Conservation (phyloP, 352 stramenopile species). For the Pythium aristosporum region DNA sequence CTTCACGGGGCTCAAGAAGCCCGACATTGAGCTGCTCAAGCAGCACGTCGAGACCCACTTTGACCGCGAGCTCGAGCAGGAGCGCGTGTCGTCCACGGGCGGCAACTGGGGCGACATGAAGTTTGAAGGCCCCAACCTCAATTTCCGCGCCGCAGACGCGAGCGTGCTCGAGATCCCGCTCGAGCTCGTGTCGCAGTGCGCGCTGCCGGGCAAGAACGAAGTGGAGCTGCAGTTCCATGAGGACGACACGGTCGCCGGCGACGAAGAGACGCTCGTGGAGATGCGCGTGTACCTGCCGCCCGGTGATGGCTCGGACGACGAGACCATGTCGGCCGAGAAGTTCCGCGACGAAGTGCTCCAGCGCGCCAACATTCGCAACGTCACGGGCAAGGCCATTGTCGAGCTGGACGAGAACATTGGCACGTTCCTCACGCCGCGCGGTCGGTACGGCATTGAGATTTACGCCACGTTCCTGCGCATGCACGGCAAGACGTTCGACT, state of each 20-base stretch:
- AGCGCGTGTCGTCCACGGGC: constrained; percentile 85
- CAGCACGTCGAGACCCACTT: constrained; percentile 79
- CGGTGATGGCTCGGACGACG: constrained; percentile 40
- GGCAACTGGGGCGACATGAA: constrained; percentile 94
- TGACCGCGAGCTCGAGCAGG: constrained; percentile 87
- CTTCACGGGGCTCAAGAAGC: constrained; percentile 73
- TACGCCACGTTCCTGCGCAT: constrained; percentile 98
- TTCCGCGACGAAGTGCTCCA: constrained; percentile 87
- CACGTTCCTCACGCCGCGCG: constrained; percentile 97
- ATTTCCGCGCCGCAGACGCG: constrained; percentile 66
- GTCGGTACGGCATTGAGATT: constrained; percentile 98
- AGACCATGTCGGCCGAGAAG: constrained; percentile 59
- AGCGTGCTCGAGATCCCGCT: constrained; percentile 78
- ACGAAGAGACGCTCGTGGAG: constrained; percentile 92
- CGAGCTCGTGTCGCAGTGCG: constrained; percentile 82
- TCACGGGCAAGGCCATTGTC: constrained; percentile 96
- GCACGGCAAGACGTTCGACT: constrained; percentile 98
- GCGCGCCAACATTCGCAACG: constrained; percentile 85
- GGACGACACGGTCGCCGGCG: constrained; percentile 95
- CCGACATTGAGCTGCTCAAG: constrained; percentile 65
- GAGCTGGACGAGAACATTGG: constrained; percentile 96
- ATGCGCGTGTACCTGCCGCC: constrained; percentile 96
- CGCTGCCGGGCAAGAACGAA: constrained; percentile 96
- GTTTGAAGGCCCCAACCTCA: constrained; percentile 89
- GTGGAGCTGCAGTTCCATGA: constrained; percentile 99